Evolutionary conservation across 2,329 filamentous ascomycete species (phyloP), one percentile per base, ranked within the genome.

Genomic region (Acephala macrosclerotiorum): DNA sequence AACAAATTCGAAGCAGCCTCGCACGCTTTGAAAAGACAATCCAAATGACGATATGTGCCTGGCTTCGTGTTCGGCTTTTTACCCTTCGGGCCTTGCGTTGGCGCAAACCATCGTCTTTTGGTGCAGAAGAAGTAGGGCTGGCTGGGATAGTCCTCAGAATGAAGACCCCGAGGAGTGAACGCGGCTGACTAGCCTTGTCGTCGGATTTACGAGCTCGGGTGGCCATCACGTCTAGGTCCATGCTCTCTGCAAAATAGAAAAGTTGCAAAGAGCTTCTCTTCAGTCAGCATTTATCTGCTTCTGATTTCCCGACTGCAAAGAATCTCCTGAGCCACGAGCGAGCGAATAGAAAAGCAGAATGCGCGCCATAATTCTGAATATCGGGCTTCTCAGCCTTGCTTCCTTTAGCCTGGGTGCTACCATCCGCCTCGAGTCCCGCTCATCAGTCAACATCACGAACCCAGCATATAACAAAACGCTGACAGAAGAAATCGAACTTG

Each of bases 401-500:
- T 18, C 40, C 4, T 26, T 61, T 20, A 29, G 40, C 26, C 12
- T 40, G 16, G 59, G 29, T 16, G 42, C 40, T 26, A 33, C 59
- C 3, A 35, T 47, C 18, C 59, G 26, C 22, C 59, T 61, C 18
- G 29, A 53, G 16, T 53, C 59, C 25, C 42, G 59, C 2, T 49
- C 42, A 26, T 61, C 59, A 61, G 35, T 38, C 45, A 61, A 61
- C 45, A 40, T 20, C 2, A 61, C 59, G 12, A 61, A 61, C 18
- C 59, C 59, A 26, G 47, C 45, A 25, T 61, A 61, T 26, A 61
- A 61, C 45, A 53, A 61, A 33, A 61, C 59, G 11, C 29, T 61
- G 26, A 61, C 59, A 26, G 42, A 61, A 3, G 45, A 61, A 33
- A 61, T 71, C 36, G 35, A 62, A n/a, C 64, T 71, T 33, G 60